Evolutionary conservation across 75 land plant genomes (phyloP), one percentile per base, ranked within the genome.

Genomic region (Chamaecyparis obtusa): DNA sequence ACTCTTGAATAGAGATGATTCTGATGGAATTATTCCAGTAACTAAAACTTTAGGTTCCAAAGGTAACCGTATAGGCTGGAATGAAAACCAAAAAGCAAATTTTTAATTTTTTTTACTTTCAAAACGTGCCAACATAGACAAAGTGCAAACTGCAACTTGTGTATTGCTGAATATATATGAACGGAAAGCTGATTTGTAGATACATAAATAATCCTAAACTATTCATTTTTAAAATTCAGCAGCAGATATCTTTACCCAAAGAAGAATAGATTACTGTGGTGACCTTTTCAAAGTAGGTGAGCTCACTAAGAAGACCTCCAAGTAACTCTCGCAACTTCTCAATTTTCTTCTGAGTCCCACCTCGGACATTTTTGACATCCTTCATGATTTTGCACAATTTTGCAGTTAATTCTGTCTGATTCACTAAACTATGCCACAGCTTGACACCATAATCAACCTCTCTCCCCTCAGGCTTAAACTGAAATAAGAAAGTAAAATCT

Each of bases 251-350:
- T 11, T 85, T 5, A 85, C 7, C 43, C 27, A 85, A 67, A 85
- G 37, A 35, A 30, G n/a, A 67, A 36, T 27, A 11, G 75, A 67
- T 10, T 85, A 54, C 15, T 75, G 43, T 16, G 39, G 41, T 84
- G 87, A 97, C 99, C 95, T 97, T 96, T 71, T 96, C 98, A 91
- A 97, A 96, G 88, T 97, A 93, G 35, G 96, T 95, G 64, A 98
- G 94, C 86, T 96, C 99, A 89, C 97, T 98, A 33, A 96, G 92
- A 88, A 98, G 92, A n/a, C 99, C 99, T 87, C 94, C 88, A 46
- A 96, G 94, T 27, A 96, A 92, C 74, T 96, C 94, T 79, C 97
- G 90, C 44, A 98, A 92, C 89, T 94, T 95, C 84, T 98, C 97
- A 88, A 95, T 96, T 87, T 95, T 98, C 91, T 94, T 98, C 85